Base-by-base conservation (phyloP, 495 filamentous ascomycete genomes). In the Aspergillus ostianus region DNA sequence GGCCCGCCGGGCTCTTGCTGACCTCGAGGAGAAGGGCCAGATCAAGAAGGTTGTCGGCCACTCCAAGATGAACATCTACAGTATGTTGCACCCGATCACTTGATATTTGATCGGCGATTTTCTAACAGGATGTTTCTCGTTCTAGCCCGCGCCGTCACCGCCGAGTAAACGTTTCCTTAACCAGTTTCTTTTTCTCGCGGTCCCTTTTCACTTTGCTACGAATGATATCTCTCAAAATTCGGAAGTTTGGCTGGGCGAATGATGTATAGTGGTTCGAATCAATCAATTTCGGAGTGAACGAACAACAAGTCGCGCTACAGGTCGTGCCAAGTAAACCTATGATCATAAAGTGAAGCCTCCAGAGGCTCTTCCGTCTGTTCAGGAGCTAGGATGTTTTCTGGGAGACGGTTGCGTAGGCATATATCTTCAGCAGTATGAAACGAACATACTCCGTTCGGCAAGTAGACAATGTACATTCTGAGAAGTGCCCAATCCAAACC, bases 21-120 rank as follows among this genome's bases (percentile, higher is more conserved):
- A 99, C 77, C 82, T 99, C 63, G 94, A 99, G 86, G 92, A 92
- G 84, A 93, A 92, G 86, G 95, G 95, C 49, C 83, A 88, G 81
- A 98, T 99, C 82, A 97, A 95, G 87, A 95, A 95, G 84, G 86
- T 99, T 67, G 93, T 98, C 59, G 86, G 87, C 59, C 95, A 99
- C 85, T 92, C 87, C 82, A 93, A 90, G 85, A 86, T 96, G 85
- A 91, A 86, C 82, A 93, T 99, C 83, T 99, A 98, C 89, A 99
- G 94, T 79, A 70, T 63, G 77, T 76, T 61, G 23, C 15, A 29
- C 10, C 20, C 46, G 10, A 20, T 17, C 19, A 19, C 18, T 27
- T 21, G 5, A 5, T 2, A 6, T 23, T 47, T 15, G 36, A 19
- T 30, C 32, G 18, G n/a, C 48, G 49, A 49, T 36, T 15, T 62